A percentile compares a stretch with the other conserved stretches of the same genome.
These are phyloP conservation scores for Colletotrichum sp. DNA, from an alignment of 2,329 filamentous ascomycete species.

Conservation along the genomic window DNA sequence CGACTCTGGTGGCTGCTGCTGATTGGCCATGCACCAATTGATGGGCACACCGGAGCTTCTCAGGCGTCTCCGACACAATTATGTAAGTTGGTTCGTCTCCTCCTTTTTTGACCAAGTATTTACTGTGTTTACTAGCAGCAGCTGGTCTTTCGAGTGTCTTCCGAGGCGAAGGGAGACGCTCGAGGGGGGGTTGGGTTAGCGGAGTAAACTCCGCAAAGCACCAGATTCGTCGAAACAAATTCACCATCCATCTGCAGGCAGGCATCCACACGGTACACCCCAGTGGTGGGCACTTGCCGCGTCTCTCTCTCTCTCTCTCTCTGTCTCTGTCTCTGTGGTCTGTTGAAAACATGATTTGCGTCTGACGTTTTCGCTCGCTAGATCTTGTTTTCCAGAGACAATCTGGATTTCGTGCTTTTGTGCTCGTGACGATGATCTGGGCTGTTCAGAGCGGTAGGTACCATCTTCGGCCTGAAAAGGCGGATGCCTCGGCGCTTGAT, in stretches of 20 bases:
- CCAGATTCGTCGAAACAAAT: rapidly evolving
- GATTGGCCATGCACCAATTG: neutral
- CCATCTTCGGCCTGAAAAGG: too few species aligned
- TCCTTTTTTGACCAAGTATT: neutral
- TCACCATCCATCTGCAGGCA: too few species aligned
- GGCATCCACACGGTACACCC: too few species aligned
- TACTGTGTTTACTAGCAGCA: too few species aligned
- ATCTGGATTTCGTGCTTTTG: neutral
- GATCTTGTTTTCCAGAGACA: neutral
- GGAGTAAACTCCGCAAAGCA: neutral
- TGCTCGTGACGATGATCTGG: neutral
- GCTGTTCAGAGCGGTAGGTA: too few species aligned
- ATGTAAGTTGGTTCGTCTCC: neutral
- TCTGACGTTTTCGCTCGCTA: neutral
- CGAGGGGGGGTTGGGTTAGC: rapidly evolving
- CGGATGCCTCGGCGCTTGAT: too few species aligned
- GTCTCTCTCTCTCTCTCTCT: too few species aligned
- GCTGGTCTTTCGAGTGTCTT: too few species aligned
- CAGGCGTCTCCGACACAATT: neutral
- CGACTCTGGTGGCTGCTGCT: rapidly evolving
- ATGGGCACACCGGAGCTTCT: neutral
- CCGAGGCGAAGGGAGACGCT: neutral
- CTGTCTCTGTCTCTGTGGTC: too few species aligned
- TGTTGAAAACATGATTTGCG: neutral
- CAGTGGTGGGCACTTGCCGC: too few species aligned